Evolutionary conservation across 2,329 filamentous ascomycete genomes (phyloP), one percentile per base, ranked within the genome.

Genomic region (Aspergillus puulaauensis): DNA sequence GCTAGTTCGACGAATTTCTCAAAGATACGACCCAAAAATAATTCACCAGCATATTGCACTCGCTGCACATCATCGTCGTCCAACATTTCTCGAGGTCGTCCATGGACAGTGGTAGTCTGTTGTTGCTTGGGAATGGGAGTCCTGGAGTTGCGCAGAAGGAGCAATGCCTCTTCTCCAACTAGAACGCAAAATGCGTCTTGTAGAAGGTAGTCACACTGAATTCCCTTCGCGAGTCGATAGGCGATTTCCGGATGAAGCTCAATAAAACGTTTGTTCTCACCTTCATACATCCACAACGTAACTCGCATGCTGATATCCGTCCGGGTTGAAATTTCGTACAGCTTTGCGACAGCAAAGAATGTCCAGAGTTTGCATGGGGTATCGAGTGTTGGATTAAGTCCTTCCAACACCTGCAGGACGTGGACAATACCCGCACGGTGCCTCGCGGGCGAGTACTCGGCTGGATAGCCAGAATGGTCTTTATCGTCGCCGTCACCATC

Each of bases 291-390:
- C 87, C 88, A 90, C 33, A 79, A 77, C 2, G 80, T 71, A 43
- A 88, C 78, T 12, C 75, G 75, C 50, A 84, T 79, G 27, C 69
- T 60, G 70, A 79, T 70, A 64, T 63, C 43, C 2, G 67, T 62
- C 54, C 69, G 59, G 6, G 63, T 61, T 9, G 68, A 67, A 24
- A 72, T 68, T 19, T 86, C 83, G 51, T 88, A 81, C 40, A 85
- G 77, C 58, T 83, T 83, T 7, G 85, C 83, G 8, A 90, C 70
- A 3, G 82, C 83, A 35, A 85, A 82, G n/a, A 89, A 78, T 0
- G 87, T 90, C 80, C 85, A 90, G 39, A 89, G 73, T 14, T 88
- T 85, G 11, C 82, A 78, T 0, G 88, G 87, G 0, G 87, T 89
- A 70, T 90, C 83, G 14, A 91, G 70, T 1, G 78, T 74, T 0